phyloP scores from a whole-genome alignment of 106 monocot species.

The Apostasia shenzhenica region DNA sequence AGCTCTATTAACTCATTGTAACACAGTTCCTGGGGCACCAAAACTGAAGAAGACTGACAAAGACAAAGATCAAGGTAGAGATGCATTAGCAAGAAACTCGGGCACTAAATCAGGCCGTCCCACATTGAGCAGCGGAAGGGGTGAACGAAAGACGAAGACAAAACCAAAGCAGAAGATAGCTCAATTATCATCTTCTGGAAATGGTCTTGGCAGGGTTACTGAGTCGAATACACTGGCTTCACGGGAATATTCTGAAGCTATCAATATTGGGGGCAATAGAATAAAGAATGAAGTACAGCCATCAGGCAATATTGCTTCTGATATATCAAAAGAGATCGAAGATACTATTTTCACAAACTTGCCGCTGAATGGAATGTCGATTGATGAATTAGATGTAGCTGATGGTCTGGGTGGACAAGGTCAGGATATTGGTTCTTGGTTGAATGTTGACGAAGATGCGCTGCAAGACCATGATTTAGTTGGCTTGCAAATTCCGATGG shows the following conservation, averaged over 20 bases:
- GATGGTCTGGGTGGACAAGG: constrained; percentile 54
- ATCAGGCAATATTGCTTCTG: constrained; percentile 2
- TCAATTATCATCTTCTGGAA: constrained; percentile 59
- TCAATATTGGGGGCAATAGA: constrained; percentile 15
- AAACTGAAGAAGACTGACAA: constrained; percentile 77
- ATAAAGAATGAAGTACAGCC: constrained; percentile 16
- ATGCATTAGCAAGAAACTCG: constrained; percentile 34
- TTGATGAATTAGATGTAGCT: constrained; percentile 49
- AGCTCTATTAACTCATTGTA: constrained; percentile 18
- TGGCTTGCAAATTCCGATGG: constrained; percentile 87
- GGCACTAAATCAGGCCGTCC: constrained; percentile 52
- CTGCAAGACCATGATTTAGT: constrained; percentile 69
- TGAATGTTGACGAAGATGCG: constrained; percentile 68
- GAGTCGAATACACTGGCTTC: constrained; percentile 25
- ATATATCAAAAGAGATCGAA: constrained; percentile 39
- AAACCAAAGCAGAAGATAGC: constrained; percentile 79
- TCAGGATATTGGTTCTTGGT: constrained; percentile 82
- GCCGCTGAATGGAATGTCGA: constrained; percentile 28
- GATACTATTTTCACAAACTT: constrained; percentile 40
- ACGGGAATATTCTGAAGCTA: constrained; percentile 14
- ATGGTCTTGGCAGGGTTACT: constrained; percentile 35
- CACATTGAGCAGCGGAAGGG: constrained; percentile 36
- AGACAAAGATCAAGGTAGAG: constrained; percentile 48
- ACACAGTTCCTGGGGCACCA: constrained; percentile 28
- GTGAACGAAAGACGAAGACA: constrained; percentile 70